Conservation (phyloP, 768 basidiomycete genomes). For the Podaxis carcinomalis region DNA sequence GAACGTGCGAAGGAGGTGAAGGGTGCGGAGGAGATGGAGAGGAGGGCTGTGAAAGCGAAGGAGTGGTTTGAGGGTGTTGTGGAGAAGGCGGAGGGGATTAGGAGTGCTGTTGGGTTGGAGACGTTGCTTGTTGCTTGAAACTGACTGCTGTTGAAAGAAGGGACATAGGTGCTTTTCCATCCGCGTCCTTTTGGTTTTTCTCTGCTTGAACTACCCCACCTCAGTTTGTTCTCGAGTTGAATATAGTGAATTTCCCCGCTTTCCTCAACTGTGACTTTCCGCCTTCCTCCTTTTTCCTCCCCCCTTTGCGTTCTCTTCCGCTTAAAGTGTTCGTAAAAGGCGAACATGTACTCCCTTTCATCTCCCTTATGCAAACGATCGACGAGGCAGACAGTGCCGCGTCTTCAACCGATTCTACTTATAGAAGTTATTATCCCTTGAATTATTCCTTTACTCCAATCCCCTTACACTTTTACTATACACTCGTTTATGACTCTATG, state of each 20-base stretch:
- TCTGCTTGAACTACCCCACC: neutral
- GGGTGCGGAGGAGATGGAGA: constrained; percentile 71
- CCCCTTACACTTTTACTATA: neutral
- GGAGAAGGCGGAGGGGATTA: constrained; percentile 40
- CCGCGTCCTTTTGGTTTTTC: neutral
- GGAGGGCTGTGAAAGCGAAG: constrained; percentile 62
- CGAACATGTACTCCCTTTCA: neutral
- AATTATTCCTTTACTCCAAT: neutral
- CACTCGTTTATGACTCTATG: neutral
- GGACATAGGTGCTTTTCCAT: constrained; percentile 1
- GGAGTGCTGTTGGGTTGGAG: constrained; percentile 28
- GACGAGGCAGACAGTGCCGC: neutral
- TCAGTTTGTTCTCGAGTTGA: neutral
- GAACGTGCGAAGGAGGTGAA: constrained; percentile 73
- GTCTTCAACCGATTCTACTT: neutral
- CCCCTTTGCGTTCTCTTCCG: neutral
- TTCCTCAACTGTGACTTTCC: constrained; percentile 1
- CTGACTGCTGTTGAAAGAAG: neutral
- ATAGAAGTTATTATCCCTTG: neutral
- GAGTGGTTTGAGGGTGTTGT: constrained; percentile 63
- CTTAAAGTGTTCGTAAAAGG: neutral
- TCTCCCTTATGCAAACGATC: neutral
- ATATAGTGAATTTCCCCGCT: neutral
- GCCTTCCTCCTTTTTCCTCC: constrained; percentile 5
- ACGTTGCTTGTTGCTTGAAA: constrained; percentile 22